Percentiles rank a stretch among this genome's conserved stretches.
These are phyloP conservation scores for Tetracladium setigerum DNA, from an alignment of 495 filamentous ascomycete species.

Conservation along the genomic window DNA sequence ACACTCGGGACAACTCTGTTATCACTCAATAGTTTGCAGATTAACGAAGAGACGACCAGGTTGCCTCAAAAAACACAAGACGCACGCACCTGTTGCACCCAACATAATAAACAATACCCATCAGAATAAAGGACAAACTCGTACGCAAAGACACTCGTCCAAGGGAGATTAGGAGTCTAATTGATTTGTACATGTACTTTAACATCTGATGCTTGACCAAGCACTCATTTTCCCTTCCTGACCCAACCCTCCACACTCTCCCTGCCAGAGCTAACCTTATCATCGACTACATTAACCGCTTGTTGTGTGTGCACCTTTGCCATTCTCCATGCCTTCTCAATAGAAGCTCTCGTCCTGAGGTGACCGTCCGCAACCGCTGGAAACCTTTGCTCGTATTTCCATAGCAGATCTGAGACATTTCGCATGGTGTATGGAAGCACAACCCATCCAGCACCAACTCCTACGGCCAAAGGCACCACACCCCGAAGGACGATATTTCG, in stretches of 20 bases:
- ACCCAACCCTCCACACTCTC: constrained; percentile 81
- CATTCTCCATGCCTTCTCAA: constrained; percentile 61
- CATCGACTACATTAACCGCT: constrained; percentile 64
- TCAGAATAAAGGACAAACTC: no score
- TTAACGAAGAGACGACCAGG: no score
- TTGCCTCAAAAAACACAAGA: no score
- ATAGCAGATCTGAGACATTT: constrained; percentile 76
- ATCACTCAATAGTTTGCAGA: no score
- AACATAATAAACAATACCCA: no score
- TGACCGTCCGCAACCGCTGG: constrained; percentile 76
- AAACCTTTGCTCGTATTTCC: constrained; percentile 83
- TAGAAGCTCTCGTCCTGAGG: constrained; percentile 52
- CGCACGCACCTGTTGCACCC: no score
- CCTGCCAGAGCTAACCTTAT: constrained; percentile 63
- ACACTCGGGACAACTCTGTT: no score
- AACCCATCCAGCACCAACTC: constrained; percentile 63
- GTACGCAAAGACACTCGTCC: no score
- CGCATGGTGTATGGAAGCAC: constrained; percentile 72
- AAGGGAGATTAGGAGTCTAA: no score
- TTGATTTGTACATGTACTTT: no score
- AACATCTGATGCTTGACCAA: no score
- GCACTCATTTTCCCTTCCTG: constrained; percentile 64
- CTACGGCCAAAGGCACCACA: constrained; percentile 61
- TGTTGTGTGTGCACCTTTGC: constrained; percentile 63
- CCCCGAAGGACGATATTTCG: constrained; percentile 72